phyloP scores from a whole-genome alignment of 2,329 filamentous ascomycete species.

The Xylaria sp. region DNA sequence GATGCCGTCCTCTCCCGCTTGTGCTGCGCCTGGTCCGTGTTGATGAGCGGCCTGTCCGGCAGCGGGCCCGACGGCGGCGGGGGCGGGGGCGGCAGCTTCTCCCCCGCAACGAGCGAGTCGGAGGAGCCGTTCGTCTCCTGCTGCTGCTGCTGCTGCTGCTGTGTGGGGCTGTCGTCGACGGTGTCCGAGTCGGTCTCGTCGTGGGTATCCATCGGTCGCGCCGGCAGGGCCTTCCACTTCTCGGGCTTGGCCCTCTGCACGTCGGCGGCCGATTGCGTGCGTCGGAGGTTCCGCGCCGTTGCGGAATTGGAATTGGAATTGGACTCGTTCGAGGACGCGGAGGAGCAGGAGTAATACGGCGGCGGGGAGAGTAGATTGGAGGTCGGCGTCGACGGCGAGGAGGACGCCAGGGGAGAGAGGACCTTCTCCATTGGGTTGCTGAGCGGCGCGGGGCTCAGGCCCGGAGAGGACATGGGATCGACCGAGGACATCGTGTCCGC shows the following conservation, averaged over 20 bases:
- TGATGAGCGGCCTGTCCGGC: conserved; percentile 24
- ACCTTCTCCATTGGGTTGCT: background rate
- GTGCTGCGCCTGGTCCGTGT: background rate
- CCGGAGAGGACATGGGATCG: background rate
- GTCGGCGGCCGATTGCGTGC: conserved; percentile 30
- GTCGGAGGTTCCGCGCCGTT: conserved; percentile 14
- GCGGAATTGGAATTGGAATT: background rate
- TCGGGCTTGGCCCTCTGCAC: conserved; percentile 6
- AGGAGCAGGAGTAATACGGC: background rate
- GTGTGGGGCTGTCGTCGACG: background rate
- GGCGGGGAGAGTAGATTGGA: background rate
- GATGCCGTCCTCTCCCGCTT: background rate
- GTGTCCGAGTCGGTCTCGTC: background rate
- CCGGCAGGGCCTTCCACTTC: conserved; percentile 18
- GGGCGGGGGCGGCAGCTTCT: conserved; percentile 17
- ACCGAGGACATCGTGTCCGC: background rate
- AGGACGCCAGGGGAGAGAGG: background rate
- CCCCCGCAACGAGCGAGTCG: too few species aligned
- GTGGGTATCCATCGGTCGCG: conserved; percentile 1
- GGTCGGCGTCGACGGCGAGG: background rate
- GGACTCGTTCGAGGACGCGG: too few species aligned
- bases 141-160: too few species aligned
- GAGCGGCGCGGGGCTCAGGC: background rate
- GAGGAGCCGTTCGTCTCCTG: too few species aligned
- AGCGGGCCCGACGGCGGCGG: conserved; percentile 26